A percentile compares a stretch with the other conserved stretches of the same genome.
phyloP scores from a whole-genome alignment of 83 land plant species.

The Larix sibirica region DNA sequence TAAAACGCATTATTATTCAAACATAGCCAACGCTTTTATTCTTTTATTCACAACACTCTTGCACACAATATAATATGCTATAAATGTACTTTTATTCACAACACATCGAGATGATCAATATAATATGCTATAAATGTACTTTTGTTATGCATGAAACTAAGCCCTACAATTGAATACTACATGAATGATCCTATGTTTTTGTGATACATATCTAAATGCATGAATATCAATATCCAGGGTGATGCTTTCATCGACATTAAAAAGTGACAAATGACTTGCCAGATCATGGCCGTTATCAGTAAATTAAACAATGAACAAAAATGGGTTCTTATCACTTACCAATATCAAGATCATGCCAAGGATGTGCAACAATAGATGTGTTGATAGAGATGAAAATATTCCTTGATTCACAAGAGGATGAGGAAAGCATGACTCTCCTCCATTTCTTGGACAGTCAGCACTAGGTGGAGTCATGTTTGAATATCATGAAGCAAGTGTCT shows the following conservation, averaged over 20 bases:
- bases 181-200: neutral
- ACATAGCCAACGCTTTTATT: neutral
- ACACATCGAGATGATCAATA: neutral
- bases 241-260: too few relatives aligned
- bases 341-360: constrained; percentile 75
- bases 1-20: neutral
- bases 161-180: neutral
- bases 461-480: neutral
- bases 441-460: neutral
- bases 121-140: neutral
- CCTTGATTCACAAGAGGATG: constrained; percentile 47
- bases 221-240: too few relatives aligned
- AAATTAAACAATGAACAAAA: neutral
- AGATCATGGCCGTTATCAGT: neutral
- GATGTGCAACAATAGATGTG: constrained; percentile 70
- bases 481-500: too few relatives aligned
- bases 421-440: neutral
- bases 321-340: constrained; percentile 24
- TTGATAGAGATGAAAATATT: constrained; percentile 57
- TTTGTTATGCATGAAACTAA: too few relatives aligned
- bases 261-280: too few relatives aligned
- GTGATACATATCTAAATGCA: neutral
- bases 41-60: neutral
- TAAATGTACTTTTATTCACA: neutral
- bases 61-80: neutral